Evolutionary conservation across 768 basidiomycete genomes (phyloP).

Genomic region (Termitomyces sp.): DNA sequence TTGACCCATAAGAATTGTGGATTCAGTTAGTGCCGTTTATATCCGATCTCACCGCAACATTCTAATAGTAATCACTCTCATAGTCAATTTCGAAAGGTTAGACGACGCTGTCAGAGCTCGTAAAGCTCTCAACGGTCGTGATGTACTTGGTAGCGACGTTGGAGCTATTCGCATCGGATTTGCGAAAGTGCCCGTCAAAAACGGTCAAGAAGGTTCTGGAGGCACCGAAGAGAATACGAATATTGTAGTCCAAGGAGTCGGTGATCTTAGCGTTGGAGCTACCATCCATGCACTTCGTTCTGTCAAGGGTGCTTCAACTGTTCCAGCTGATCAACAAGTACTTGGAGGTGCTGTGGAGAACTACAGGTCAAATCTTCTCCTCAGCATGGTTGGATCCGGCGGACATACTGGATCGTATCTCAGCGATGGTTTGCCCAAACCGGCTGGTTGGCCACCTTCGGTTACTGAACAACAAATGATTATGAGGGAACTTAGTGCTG

Average conservation of each 20-base stretch:
- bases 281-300: slow-evolving; percentile 85
- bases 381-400: slow-evolving; percentile 84
- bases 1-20: slow-evolving; percentile 98
- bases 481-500: slow-evolving; percentile 85
- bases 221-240: slow-evolving; percentile 61
- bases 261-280: slow-evolving; percentile 82
- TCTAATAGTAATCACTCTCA: slow-evolving; percentile 12
- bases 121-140: slow-evolving; percentile 93
- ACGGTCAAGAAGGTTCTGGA: slow-evolving; percentile 60
- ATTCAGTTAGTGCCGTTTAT: slow-evolving; percentile 52
- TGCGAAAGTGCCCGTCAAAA: slow-evolving; percentile 94
- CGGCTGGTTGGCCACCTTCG: slow-evolving; percentile 64
- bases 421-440: slow-evolving; percentile 56
- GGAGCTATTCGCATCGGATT: slow-evolving; percentile 97
- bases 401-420: slow-evolving; percentile 55
- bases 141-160: slow-evolving; percentile 94
- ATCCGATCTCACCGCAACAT: slow-evolving; percentile 8
- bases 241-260: slow-evolving; percentile 75
- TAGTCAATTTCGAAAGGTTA: slow-evolving; percentile 95
- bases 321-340: slow-evolving; percentile 92
- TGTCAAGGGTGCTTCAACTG: slow-evolving; percentile 88
- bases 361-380: slow-evolving; percentile 86
- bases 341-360: slow-evolving; percentile 91
- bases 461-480: slow-evolving; percentile 97
- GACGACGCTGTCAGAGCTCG: slow-evolving; percentile 96